phyloP scores from a whole-genome alignment of 345 rosid genomes.

The Kernera saxatilis region DNA sequence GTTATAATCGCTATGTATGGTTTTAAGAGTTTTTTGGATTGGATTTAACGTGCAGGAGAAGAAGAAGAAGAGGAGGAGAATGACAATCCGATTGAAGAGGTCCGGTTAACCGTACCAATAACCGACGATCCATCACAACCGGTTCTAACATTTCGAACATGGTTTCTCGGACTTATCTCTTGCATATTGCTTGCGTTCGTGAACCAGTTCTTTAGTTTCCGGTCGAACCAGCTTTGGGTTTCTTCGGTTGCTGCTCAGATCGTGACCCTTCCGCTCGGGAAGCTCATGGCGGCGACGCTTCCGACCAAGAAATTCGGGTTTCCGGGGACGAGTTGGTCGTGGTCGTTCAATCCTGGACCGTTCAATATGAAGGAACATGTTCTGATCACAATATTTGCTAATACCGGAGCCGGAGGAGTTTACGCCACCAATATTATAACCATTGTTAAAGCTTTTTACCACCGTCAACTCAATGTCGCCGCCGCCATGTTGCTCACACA shows the following conservation, averaged over 20 bases:
- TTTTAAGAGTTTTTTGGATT: background rate
- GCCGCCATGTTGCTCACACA: constrained; percentile 47
- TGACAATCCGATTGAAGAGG: constrained; percentile 56
- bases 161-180: constrained; percentile 43
- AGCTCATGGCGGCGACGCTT: constrained; percentile 46
- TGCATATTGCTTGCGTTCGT: constrained; percentile 48
- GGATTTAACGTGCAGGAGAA: constrained; percentile 11
- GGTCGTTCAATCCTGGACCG: constrained; percentile 50
- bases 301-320: constrained; percentile 32
- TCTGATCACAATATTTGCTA: constrained; percentile 52
- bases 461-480: constrained; percentile 24
- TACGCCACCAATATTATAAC: constrained; percentile 42
- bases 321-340: constrained; percentile 34
- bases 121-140: constrained; percentile 45
- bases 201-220: constrained; percentile 47
- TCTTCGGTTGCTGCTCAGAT: constrained; percentile 41
- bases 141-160: constrained; percentile 52
- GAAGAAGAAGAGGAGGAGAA: constrained; percentile 30
- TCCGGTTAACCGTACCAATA: constrained; percentile 48
- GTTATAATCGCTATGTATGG: background rate
- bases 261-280: constrained; percentile 42
- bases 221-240: constrained; percentile 38
- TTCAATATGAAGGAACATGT: constrained; percentile 54
- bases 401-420: constrained; percentile 40
- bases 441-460: constrained; percentile 47